phyloP scores from a whole-genome alignment of 495 filamentous ascomycete genomes.

The Xylaria bambusicola region DNA sequence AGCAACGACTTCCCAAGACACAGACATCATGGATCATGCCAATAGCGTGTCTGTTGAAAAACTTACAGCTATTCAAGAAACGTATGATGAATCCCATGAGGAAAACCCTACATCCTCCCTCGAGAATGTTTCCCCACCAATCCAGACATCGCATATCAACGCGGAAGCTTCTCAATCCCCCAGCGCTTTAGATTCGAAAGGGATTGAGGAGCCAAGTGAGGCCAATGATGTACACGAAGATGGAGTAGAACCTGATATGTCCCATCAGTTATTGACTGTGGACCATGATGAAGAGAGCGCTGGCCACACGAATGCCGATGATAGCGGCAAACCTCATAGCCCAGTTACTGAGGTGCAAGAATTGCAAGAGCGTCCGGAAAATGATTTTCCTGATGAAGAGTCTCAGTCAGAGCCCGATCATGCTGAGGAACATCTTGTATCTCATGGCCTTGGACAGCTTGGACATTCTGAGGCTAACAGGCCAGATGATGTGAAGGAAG shows the following conservation, averaged over 20 bases:
- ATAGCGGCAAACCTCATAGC: neutral
- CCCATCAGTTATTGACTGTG: slow-evolving; percentile 2
- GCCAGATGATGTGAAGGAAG: slow-evolving; percentile 3
- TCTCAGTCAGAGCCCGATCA: slow-evolving; percentile 4
- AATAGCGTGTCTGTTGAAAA: neutral
- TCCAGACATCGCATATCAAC: neutral
- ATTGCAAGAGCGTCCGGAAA: slow-evolving; percentile 1
- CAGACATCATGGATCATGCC: neutral
- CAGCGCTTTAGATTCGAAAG: neutral
- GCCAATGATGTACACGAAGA: neutral
- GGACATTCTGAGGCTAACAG: neutral
- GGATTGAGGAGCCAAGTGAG: neutral
- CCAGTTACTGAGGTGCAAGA: slow-evolving; percentile 6
- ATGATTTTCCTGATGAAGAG: neutral
- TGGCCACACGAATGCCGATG: slow-evolving; percentile 3
- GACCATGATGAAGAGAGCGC: neutral
- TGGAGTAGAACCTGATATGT: neutral
- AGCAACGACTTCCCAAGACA: neutral
- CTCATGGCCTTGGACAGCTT: neutral
- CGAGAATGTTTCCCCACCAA: neutral
- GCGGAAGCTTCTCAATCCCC: neutral
- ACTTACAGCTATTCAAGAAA: neutral
- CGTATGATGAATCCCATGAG: neutral
- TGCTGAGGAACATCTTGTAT: slow-evolving; percentile 3
- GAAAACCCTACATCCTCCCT: neutral